Conservation (phyloP, 2,329 filamentous ascomycete species). For the Amauroascus verrucosus region DNA sequence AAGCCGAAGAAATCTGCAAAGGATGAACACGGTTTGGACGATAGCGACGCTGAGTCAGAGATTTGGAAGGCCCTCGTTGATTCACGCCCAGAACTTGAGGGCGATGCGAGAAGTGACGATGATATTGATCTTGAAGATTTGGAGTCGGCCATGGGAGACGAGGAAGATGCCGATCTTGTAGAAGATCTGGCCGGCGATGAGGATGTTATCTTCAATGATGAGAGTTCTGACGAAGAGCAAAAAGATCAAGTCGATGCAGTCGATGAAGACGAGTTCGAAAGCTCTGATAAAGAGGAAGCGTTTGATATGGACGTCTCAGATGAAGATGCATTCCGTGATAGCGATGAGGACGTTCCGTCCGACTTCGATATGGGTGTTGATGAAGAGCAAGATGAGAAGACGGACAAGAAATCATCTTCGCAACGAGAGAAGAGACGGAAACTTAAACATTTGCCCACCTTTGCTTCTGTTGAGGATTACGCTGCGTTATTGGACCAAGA, state of each 20-base stretch:
- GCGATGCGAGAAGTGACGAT: constrained; percentile 46
- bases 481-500: constrained; percentile 70
- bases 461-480: constrained; percentile 90
- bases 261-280: constrained; percentile 23
- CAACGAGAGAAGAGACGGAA: constrained; percentile 60
- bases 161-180: constrained; percentile 36
- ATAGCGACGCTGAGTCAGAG: constrained; percentile 57
- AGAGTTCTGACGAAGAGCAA: constrained; percentile 20
- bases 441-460: constrained; percentile 80
- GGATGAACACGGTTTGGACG: constrained; percentile 36
- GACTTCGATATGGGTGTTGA: constrained; percentile 38
- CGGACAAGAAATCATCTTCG: constrained; percentile 32
- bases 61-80: constrained; percentile 87
- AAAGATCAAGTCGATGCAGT: constrained; percentile 17
- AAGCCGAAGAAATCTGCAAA: constrained; percentile 44
- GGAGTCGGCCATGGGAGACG: constrained; percentile 44
- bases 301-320: constrained; percentile 42
- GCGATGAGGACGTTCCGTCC: constrained; percentile 46
- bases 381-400: constrained; percentile 29
- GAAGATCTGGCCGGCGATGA: constrained; percentile 26
- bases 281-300: constrained; percentile 45
- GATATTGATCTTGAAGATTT: constrained; percentile 48
- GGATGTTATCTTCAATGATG: constrained; percentile 16
- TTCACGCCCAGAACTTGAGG: constrained; percentile 66
- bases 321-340: constrained; percentile 40